Percentiles rank a stretch among this genome's conserved stretches.
Evolutionary conservation across 2,329 filamentous ascomycete species (phyloP).

Genomic region (Fusarium paranaense): DNA sequence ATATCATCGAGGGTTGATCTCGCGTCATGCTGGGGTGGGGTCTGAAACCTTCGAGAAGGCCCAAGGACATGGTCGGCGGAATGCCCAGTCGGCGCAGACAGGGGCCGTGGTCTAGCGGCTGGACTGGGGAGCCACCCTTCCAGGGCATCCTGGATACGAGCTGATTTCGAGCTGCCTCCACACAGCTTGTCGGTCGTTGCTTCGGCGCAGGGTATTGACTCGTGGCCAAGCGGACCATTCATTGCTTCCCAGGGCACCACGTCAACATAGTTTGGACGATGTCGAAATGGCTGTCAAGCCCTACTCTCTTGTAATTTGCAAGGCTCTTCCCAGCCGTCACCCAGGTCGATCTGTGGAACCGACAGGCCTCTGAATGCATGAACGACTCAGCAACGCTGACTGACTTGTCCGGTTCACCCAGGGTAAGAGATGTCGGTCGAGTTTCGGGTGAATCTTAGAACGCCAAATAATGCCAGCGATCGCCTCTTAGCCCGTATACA

Average conservation of each 20-base stretch:
- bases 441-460: constrained; percentile 12
- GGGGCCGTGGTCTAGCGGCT: constrained; percentile 35
- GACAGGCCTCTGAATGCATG: constrained; percentile 38
- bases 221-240: constrained; percentile 38
- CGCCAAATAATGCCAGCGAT: constrained; percentile 8
- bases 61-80: constrained; percentile 48
- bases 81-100: constrained; percentile 37
- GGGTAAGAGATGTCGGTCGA: constrained; percentile 22
- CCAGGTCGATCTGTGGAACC: constrained; percentile 32
- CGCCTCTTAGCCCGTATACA: not conserved
- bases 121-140: constrained; percentile 15
- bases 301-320: constrained; percentile 20
- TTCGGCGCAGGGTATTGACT: constrained; percentile 39
- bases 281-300: constrained; percentile 27
- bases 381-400: constrained; percentile 23
- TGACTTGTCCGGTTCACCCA: constrained; percentile 24
- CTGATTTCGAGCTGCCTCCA: constrained; percentile 41
- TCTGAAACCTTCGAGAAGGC: constrained; percentile 48
- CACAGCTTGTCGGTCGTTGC: constrained; percentile 31
- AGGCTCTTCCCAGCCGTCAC: constrained; percentile 20
- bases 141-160: constrained; percentile 34
- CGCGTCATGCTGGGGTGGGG: constrained; percentile 40
- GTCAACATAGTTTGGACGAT: constrained; percentile 15
- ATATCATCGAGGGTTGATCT: constrained; percentile 44
- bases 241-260: constrained; percentile 23